Conservation (phyloP, 129 eudicot genomes). For the Ambrosia trifida region DNA sequence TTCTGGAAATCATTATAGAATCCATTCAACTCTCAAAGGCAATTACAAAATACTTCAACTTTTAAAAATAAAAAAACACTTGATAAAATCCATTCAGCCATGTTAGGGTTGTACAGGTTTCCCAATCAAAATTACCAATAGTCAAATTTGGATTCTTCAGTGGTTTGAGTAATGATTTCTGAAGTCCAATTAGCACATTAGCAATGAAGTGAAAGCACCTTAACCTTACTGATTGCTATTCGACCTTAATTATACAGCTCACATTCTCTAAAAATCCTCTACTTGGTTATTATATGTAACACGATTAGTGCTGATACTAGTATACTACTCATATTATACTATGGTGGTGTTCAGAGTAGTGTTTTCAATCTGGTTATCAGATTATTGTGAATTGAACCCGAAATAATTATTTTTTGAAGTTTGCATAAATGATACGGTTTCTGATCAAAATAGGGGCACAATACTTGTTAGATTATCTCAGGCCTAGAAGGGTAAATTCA, state of each 20-base stretch:
- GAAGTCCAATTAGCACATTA: neutral
- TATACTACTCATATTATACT: neutral
- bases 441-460: neutral
- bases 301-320: neutral
- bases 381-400: neutral
- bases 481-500: neutral
- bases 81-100: too few relatives aligned
- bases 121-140: neutral
- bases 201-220: neutral
- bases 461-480: neutral
- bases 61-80: too few relatives aligned
- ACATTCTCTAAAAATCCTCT: neutral
- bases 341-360: neutral
- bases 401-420: neutral
- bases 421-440: neutral
- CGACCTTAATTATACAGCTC: neutral
- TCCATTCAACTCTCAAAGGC: too few relatives aligned
- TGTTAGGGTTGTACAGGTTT: too few relatives aligned
- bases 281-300: neutral
- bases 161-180: neutral
- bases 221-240: neutral
- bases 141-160: neutral
- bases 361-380: neutral
- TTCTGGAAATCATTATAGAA: too few relatives aligned
- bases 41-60: too few relatives aligned